phyloP scores from a whole-genome alignment of 1,139 yeast species.

The Saccharomyces hybrid region DNA sequence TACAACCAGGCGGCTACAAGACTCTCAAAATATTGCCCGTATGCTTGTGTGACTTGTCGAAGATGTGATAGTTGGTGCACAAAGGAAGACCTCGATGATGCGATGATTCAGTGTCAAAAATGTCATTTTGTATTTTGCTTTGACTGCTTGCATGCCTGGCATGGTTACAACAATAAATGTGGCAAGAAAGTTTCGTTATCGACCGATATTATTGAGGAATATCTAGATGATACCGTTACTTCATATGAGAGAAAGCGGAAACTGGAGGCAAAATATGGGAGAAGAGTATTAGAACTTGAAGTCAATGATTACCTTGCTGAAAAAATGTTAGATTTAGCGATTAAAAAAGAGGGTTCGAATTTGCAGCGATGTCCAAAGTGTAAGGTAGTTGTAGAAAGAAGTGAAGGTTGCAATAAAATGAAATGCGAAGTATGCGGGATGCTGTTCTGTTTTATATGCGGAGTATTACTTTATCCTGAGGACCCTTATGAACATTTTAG shows the following conservation, averaged over 20 bases:
- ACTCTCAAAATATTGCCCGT: slow-evolving; percentile 42
- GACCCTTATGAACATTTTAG: slow-evolving; percentile 53
- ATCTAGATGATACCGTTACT: slow-evolving; percentile 34
- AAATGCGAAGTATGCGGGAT: slow-evolving; percentile 46
- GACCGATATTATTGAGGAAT: slow-evolving; percentile 35
- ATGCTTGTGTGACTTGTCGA: slow-evolving; percentile 49
- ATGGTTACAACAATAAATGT: slow-evolving; percentile 48
- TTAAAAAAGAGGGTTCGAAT: slow-evolving; percentile 37
- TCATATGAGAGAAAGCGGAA: slow-evolving; percentile 30
- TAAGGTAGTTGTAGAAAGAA: slow-evolving; percentile 44
- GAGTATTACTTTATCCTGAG: slow-evolving; percentile 33
- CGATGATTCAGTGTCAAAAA: slow-evolving; percentile 45
- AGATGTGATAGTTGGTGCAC: slow-evolving; percentile 43
- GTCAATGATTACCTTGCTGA: slow-evolving; percentile 45
- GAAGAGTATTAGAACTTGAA: slow-evolving; percentile 37
- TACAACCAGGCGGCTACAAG: slow-evolving; percentile 39
- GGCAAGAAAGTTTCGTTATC: slow-evolving; percentile 38
- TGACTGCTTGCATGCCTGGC: slow-evolving; percentile 59
- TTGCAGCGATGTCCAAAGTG: slow-evolving; percentile 52
- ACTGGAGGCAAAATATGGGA: slow-evolving; percentile 47
- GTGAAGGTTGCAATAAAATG: slow-evolving; percentile 67
- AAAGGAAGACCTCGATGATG: slow-evolving; percentile 43
- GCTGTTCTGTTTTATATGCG: slow-evolving; percentile 54
- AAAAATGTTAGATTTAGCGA: slow-evolving; percentile 39
- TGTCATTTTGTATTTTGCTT: slow-evolving; percentile 57